Evolutionary conservation across 306 rosid species (phyloP).

Genomic region (Aeschynomene evenia): DNA sequence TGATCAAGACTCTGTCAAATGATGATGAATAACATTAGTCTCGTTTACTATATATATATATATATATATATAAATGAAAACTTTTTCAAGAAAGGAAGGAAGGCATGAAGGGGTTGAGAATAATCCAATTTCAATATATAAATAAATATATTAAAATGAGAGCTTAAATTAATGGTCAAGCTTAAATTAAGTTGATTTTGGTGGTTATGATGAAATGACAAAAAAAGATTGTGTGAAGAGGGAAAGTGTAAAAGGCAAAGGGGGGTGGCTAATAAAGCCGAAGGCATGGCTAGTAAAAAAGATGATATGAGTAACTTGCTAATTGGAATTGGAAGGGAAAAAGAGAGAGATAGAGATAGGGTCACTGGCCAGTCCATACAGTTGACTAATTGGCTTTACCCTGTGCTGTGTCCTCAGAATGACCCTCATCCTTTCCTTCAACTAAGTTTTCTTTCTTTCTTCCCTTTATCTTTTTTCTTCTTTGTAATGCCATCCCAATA

Average conservation of each 20-base stretch:
- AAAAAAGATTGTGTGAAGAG: neutral
- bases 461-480: neutral
- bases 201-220: slow-evolving; percentile 22
- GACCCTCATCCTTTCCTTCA: neutral
- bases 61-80: too few species aligned
- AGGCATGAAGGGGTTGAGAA: neutral
- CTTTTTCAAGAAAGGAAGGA: neutral
- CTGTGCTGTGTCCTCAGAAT: neutral
- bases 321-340: neutral
- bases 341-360: too few species aligned
- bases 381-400: neutral
- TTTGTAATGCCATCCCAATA: too few species aligned
- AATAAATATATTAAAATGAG: slow-evolving; percentile 2
- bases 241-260: neutral
- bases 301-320: neutral
- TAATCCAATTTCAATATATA: slow-evolving; percentile 1
- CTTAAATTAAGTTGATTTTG: too few species aligned
- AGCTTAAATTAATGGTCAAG: neutral
- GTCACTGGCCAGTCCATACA: neutral
- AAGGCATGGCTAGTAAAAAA: slow-evolving; percentile 4
- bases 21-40: neutral
- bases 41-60: too few species aligned
- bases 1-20: neutral
- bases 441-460: neutral
- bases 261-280: neutral